Evolutionary conservation across 1,139 yeast species (phyloP).

Genomic region (Magnusiomyces starmeri): DNA sequence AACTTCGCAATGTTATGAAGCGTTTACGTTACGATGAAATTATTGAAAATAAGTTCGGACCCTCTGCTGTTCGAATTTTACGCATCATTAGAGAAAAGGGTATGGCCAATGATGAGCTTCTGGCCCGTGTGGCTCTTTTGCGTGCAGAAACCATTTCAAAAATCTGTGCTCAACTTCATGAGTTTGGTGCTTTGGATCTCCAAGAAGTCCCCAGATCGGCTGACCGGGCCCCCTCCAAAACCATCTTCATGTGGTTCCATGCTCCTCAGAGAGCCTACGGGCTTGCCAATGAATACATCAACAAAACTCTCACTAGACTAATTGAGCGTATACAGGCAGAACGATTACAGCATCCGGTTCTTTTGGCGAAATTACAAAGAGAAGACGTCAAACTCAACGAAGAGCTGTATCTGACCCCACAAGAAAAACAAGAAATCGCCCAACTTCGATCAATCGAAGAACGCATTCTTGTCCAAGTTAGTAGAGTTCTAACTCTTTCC

Average conservation of each 20-base stretch:
- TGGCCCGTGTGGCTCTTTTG: slow-evolving; percentile 66
- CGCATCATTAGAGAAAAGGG: slow-evolving; percentile 61
- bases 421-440: slow-evolving; percentile 67
- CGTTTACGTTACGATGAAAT: slow-evolving; percentile 54
- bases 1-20: slow-evolving; percentile 37
- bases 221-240: slow-evolving; percentile 86
- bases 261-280: slow-evolving; percentile 46
- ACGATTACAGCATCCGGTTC: slow-evolving; percentile 54
- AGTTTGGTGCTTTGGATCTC: slow-evolving; percentile 37
- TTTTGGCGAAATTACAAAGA: slow-evolving; percentile 74
- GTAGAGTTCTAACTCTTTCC: slow-evolving; percentile 33
- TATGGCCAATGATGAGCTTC: slow-evolving; percentile 77
- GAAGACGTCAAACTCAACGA: slow-evolving; percentile 87
- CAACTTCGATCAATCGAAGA: slow-evolving; percentile 38
- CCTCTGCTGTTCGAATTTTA: slow-evolving; percentile 54
- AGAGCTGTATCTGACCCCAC: slow-evolving; percentile 60
- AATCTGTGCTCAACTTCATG: slow-evolving; percentile 33
- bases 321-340: slow-evolving; percentile 50
- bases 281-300: slow-evolving; percentile 46
- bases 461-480: slow-evolving; percentile 30
- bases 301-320: slow-evolving; percentile 63
- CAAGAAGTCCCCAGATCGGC: slow-evolving; percentile 92
- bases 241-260: slow-evolving; percentile 76
- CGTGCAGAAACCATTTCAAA: slow-evolving; percentile 69
- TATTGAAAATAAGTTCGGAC: slow-evolving; percentile 40